Evolutionary conservation across 768 basidiomycete species (phyloP).

Genomic region (Termitomyces heimii): DNA sequence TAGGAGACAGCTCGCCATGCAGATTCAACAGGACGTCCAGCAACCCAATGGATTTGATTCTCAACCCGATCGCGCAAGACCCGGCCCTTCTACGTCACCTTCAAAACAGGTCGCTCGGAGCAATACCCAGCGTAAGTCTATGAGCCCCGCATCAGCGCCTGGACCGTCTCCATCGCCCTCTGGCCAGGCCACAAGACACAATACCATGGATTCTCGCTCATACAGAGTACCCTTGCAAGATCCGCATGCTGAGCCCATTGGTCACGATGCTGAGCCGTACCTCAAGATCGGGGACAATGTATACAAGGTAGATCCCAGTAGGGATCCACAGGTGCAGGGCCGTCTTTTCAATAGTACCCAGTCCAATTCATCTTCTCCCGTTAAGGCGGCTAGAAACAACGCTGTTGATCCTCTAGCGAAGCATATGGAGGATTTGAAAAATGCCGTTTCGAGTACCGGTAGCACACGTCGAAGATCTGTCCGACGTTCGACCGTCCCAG

Average conservation of each 20-base stretch:
- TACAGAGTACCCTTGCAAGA: conserved; percentile 32
- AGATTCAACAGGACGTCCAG: conserved; percentile 17
- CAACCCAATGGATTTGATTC: conserved; percentile 20
- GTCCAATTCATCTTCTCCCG: conserved; percentile 19
- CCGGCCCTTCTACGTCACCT: conserved; percentile 14
- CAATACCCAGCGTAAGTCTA: conserved; percentile 19
- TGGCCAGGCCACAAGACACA: conserved; percentile 11
- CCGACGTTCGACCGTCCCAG: conserved; percentile 17
- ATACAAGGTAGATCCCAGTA: conserved; percentile 59
- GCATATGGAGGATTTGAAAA: conserved; percentile 58
- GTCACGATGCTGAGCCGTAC: conserved; percentile 58
- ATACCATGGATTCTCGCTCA: conserved; percentile 14
- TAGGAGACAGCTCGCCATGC: conserved; percentile 11
- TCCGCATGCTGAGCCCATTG: conserved; percentile 52
- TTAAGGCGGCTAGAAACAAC: conserved; percentile 21
- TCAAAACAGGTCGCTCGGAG: conserved; percentile 4
- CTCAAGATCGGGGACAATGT: conserved; percentile 65
- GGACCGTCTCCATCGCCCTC: conserved; percentile 16
- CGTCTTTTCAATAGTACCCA: conserved; percentile 18
- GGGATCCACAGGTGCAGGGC: conserved; percentile 51
- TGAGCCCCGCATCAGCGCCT: conserved; percentile 16
- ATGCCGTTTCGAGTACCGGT: conserved; percentile 36
- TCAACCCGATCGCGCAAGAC: background rate
- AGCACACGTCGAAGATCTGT: conserved; percentile 41
- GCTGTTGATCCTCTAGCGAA: conserved; percentile 58